Conservation (phyloP, 495 filamentous ascomycete species). For the Podospora anserina region DNA sequence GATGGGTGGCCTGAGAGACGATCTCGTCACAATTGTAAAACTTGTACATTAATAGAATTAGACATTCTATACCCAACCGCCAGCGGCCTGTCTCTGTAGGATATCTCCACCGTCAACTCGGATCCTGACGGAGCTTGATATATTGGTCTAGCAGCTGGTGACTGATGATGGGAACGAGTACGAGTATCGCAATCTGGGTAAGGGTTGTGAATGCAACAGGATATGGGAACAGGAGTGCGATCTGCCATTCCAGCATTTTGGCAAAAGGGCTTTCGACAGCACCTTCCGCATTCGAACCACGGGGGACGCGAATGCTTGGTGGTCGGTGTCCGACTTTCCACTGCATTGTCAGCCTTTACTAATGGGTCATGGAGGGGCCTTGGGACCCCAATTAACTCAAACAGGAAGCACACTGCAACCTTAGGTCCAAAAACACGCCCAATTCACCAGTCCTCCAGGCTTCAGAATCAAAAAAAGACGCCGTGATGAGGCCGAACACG, state of each 20-base stretch:
- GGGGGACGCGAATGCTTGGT: neutral
- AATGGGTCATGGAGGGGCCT: slow-evolving; percentile 10
- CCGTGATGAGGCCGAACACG: neutral
- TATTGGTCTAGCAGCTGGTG: neutral
- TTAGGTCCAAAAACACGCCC: neutral
- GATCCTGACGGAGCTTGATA: neutral
- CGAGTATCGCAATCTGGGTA: neutral
- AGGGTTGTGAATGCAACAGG: neutral
- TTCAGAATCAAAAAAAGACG: neutral
- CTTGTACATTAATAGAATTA: slow-evolving; percentile 29
- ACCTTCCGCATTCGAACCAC: slow-evolving; percentile 9
- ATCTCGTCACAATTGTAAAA: slow-evolving; percentile 19
- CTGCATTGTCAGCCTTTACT: slow-evolving; percentile 28
- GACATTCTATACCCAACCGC: slow-evolving; percentile 1
- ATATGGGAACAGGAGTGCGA: neutral
- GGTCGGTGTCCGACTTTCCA: slow-evolving; percentile 9
- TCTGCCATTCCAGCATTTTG: neutral
- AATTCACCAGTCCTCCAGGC: neutral
- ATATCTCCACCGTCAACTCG: neutral
- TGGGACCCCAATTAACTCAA: slow-evolving; percentile 1
- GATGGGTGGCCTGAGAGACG: slow-evolving; percentile 3
- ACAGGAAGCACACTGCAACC: slow-evolving; percentile 12
- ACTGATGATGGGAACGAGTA: neutral
- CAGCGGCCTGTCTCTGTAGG: neutral
- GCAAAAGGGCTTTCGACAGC: neutral